Evolutionary conservation across 805 yeast species (phyloP).

Genomic region (Lipomyces spencermartinsiae): DNA sequence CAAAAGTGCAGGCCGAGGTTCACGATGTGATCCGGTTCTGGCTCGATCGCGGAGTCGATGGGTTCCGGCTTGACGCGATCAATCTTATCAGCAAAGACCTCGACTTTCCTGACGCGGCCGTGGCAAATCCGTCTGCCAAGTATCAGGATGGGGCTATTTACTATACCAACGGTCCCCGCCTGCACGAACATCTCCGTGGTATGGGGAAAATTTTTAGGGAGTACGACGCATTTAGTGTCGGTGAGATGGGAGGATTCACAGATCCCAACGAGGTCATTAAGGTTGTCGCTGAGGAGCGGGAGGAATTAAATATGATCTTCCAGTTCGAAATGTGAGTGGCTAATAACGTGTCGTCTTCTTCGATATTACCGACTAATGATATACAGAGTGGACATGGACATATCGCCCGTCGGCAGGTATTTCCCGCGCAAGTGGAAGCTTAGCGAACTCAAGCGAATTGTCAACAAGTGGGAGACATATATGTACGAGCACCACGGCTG

Average conservation of each 20-base stretch:
- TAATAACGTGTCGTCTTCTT: background rate
- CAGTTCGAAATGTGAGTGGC: conserved; percentile 41
- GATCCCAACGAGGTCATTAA: conserved; percentile 40
- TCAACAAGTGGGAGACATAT: conserved; percentile 43
- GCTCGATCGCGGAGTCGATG: conserved; percentile 64
- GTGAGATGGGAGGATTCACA: conserved; percentile 57
- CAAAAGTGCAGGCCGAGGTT: conserved; percentile 49
- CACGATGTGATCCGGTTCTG: conserved; percentile 60
- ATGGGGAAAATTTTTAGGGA: conserved; percentile 55
- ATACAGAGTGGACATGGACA: conserved; percentile 43
- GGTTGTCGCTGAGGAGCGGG: conserved; percentile 39
- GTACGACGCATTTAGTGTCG: conserved; percentile 63
- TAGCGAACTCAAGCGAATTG: conserved; percentile 26
- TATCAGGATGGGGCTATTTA: conserved; percentile 52
- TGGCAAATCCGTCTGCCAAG: conserved; percentile 49
- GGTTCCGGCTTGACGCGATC: conserved; percentile 65
- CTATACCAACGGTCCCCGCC: conserved; percentile 58
- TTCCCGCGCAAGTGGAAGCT: conserved; percentile 18
- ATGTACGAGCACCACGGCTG: conserved; percentile 55
- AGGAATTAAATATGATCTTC: conserved; percentile 43
- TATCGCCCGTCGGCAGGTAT: conserved; percentile 26
- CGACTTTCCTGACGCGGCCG: conserved; percentile 57
- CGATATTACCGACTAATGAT: conserved; percentile 44
- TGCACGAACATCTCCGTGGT: conserved; percentile 64
- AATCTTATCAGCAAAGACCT: conserved; percentile 59